Percentiles rank a stretch among this genome's conserved stretches.
These are phyloP conservation scores for Nakazawaea pomicola DNA, from an alignment of 805 yeast species.

Conservation along the genomic window DNA sequence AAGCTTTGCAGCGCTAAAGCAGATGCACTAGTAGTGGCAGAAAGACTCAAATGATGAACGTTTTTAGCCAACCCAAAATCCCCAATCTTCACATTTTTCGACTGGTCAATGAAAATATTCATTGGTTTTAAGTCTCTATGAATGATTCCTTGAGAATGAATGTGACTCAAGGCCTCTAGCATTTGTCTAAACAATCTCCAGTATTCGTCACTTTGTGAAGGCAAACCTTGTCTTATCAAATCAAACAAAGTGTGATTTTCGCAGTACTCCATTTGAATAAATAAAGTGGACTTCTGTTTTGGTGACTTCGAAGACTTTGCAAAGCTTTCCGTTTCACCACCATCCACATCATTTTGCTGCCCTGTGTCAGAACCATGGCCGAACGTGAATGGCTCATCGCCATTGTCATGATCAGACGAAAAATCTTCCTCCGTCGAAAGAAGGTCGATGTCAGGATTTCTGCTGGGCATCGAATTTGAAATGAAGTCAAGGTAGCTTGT, in stretches of 20 bases:
- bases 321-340: slow-evolving; percentile 16
- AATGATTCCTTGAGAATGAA: slow-evolving; percentile 90
- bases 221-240: slow-evolving; percentile 73
- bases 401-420: slow-evolving; percentile 19
- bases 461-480: slow-evolving; percentile 50
- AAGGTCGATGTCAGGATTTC: slow-evolving; percentile 52
- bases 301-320: slow-evolving; percentile 4
- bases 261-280: slow-evolving; percentile 98
- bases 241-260: slow-evolving; percentile 88
- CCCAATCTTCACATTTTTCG: slow-evolving; percentile 87
- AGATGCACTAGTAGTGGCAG: slow-evolving; percentile 16
- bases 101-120: slow-evolving; percentile 90
- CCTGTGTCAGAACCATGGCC: slow-evolving; percentile 15
- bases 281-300: slow-evolving; percentile 60
- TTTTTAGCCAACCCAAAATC: slow-evolving; percentile 96
- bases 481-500: slow-evolving; percentile 55
- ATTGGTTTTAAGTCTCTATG: slow-evolving; percentile 95
- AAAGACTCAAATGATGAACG: slow-evolving; percentile 47
- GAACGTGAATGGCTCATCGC: slow-evolving; percentile 17
- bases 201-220: slow-evolving; percentile 67
- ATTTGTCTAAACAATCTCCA: slow-evolving; percentile 89
- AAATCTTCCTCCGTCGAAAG: slow-evolving; percentile 30
- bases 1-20: slow-evolving; percentile 17
- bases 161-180: slow-evolving; percentile 83
- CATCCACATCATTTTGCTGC: slow-evolving; percentile 10